Conservation (phyloP, 192 early-diverging fungal genomes). For the Allomyces javanicus region DNA sequence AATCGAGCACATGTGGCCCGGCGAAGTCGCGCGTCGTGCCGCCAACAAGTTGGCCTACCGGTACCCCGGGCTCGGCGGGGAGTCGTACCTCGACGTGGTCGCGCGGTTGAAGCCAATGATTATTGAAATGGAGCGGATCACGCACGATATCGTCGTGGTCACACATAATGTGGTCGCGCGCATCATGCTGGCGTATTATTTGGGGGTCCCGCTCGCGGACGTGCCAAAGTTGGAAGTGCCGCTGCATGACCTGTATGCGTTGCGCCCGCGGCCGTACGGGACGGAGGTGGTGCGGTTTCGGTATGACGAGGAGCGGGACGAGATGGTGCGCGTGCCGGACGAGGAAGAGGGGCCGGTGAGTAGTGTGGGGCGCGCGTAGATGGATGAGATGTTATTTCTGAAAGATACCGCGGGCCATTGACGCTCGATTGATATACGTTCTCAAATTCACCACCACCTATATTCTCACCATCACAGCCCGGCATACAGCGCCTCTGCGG, state of each 20-base stretch:
- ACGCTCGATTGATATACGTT: too few relatives aligned
- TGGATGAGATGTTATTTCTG: too few relatives aligned
- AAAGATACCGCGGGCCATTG: too few relatives aligned
- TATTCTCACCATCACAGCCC: too few relatives aligned
- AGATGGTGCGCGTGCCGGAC: background rate
- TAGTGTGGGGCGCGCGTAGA: too few relatives aligned
- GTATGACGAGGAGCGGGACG: background rate
- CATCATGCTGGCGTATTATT: slow-evolving; percentile 74
- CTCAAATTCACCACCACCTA: too few relatives aligned
- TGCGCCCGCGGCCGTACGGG: slow-evolving; percentile 71
- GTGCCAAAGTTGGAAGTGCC: slow-evolving; percentile 67
- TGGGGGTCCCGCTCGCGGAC: slow-evolving; percentile 58
- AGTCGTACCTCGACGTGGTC: slow-evolving; percentile 84
- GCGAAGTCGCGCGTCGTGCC: slow-evolving; percentile 59
- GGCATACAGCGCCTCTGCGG: too few relatives aligned
- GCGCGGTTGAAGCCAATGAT: slow-evolving; percentile 81
- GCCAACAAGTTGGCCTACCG: slow-evolving; percentile 80
- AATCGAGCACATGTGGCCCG: slow-evolving; percentile 57
- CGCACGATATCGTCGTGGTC: slow-evolving; percentile 62
- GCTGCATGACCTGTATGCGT: slow-evolving; percentile 57
- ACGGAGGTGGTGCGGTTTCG: slow-evolving; percentile 5
- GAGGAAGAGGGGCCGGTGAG: too few relatives aligned
- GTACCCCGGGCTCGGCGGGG: slow-evolving; percentile 90
- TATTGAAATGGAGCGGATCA: slow-evolving; percentile 88
- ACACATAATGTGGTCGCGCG: slow-evolving; percentile 83